Base-by-base conservation (phyloP, 1,284 basidiomycete species). In the Malassezia obtusa region DNA sequence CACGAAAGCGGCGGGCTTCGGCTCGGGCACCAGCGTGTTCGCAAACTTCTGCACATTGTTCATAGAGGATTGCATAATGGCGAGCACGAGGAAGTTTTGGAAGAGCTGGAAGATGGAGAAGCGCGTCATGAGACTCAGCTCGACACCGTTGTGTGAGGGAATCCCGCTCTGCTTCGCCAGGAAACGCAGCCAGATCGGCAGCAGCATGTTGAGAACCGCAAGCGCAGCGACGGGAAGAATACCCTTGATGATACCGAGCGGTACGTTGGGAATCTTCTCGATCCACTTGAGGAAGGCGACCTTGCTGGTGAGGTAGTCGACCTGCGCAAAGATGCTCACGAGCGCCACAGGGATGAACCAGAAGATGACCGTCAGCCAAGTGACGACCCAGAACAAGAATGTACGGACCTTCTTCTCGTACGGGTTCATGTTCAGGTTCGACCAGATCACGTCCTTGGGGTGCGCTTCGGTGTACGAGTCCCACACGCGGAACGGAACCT, bases 71-170 rank as follows among this genome's bases (percentile, higher is more conserved):
- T 66, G 67, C 36, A 73, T 48, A 36, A 73, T 57, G 22, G 69
- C 68, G 30, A 73, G 50, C 48, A 72, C 57, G 45, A 73, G 59
- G 62, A 72, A 73, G 61, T 73, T 73, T 57, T 73, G 67, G 44
- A 73, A 58, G 41, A 73, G 57, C 92, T 79, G 84, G 81, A 96
- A 96, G 52, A 87, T 77, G 78, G 91, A 95, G 78, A 82, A 95
- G 35, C 92, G 81, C 4, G 82, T 83, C 86, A 95, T 94, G 60
- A 95, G 77, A 54, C 85, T 86, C 21, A 94, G 79, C 69, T 96
- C 92, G 52, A 96, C 78, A 6, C 84, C 84, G 2, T 85, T 87
- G 28, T 78, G 78, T 58, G 85, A 84, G 0, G 87, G 87, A 21
- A 87, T 84, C 31, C 88, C 87, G 74, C 89, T 84, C 57, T 88